Conservation (phyloP, 306 rosid species). For the Cicer cuneatum region DNA sequence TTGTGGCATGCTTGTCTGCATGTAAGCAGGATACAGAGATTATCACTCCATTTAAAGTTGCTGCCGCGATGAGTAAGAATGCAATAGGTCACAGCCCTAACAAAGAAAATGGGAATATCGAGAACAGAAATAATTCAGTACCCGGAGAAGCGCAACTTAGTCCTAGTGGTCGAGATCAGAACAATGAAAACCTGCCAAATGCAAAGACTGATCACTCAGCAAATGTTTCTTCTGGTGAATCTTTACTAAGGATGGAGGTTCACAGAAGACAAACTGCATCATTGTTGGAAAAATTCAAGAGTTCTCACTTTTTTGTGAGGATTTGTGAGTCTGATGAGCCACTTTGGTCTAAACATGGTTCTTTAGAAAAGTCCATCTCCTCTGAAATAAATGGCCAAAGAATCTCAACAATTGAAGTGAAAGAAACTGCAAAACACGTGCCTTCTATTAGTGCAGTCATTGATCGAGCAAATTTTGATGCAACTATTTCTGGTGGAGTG, state of each 20-base stretch:
- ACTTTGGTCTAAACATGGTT: slow-evolving; percentile 83
- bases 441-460: slow-evolving; percentile 69
- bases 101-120: slow-evolving; percentile 67
- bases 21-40: slow-evolving; percentile 81
- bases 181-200: slow-evolving; percentile 44
- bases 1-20: slow-evolving; percentile 89
- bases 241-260: slow-evolving; percentile 86
- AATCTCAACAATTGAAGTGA: slow-evolving; percentile 46
- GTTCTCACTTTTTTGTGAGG: slow-evolving; percentile 95
- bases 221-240: slow-evolving; percentile 74
- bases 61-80: slow-evolving; percentile 89
- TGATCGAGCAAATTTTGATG: slow-evolving; percentile 86
- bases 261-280: slow-evolving; percentile 78
- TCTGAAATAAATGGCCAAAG: slow-evolving; percentile 56
- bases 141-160: slow-evolving; percentile 52
- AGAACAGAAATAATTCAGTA: slow-evolving; percentile 49
- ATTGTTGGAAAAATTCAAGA: slow-evolving; percentile 77
- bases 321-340: slow-evolving; percentile 80
- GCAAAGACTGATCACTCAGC: slow-evolving; percentile 45
- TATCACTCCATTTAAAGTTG: slow-evolving; percentile 95
- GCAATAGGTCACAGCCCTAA: slow-evolving; percentile 57
- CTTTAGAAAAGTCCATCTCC: slow-evolving; percentile 52
- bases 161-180: slow-evolving; percentile 56
- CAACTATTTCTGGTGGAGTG: slow-evolving; percentile 81
- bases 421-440: slow-evolving; percentile 49